Base-by-base conservation (phyloP, 805 yeast species). In the Saturnispora kantuleensis region DNA sequence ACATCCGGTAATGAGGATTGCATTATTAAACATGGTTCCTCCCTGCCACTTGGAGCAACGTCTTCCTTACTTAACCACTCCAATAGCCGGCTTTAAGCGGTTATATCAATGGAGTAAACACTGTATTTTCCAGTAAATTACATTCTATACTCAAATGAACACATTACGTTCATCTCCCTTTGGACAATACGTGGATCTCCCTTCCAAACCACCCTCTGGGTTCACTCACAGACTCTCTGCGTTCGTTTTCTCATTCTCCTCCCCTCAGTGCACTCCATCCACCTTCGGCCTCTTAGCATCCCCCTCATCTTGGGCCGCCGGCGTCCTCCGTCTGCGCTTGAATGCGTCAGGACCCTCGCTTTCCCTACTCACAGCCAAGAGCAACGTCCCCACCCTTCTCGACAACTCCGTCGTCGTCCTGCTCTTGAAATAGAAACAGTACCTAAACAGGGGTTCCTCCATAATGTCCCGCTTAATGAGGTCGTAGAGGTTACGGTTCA, bases 351-450 rank as follows among this genome's bases (percentile, higher is more conserved):
- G 79, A 0, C 79, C 82, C 56, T 76, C 89, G 51, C 68, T 73
- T 56, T 84, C 90, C 57, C 85, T 74, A 0, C 84, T 74, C 12
- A 84, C 66, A 2, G 89, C 84, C 18, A 81, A 63, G 38, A 84
- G 58, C 35, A 84, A 64, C 0, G 93, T 81, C 37, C 71, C 79
- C 9, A 79, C 72, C 55, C 95, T 70, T 61, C 89, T 73, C 12
- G 81, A 76, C 31, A 84, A 54, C 50, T 84, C 95, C 54, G 76
- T 84, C 1, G 84, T 71, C 0, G 85, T 77, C 59, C 94, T 69
- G 0, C 89, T 79, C 41, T 69, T 68, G 53, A 84, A 71, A 55
- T 73, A 84, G 82, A 88, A 84, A 51, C 84, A 85, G 56, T 81
- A 84, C 34, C 70, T 69, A 63, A 84, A 84, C 35, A 77, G 61